A percentile compares a stretch with the other conserved stretches of the same genome.
These are phyloP conservation scores for Ustilago vetiveriae DNA, from an alignment of 1,284 basidiomycete species.

Conservation along the genomic window DNA sequence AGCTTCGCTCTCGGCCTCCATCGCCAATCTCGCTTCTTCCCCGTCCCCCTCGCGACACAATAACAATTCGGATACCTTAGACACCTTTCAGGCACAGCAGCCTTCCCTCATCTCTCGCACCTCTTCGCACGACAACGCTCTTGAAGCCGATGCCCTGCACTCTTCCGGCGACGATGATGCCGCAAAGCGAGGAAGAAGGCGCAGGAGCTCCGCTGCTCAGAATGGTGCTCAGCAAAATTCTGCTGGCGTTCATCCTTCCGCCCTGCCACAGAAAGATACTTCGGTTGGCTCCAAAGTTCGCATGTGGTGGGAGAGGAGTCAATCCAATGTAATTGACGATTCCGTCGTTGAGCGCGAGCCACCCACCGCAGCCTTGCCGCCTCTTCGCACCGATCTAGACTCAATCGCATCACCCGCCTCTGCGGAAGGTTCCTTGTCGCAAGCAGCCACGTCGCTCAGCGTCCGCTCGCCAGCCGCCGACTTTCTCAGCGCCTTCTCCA, in stretches of 20 bases:
- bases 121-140: conserved; percentile 8
- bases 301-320: conserved; percentile 51
- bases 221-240: conserved; percentile 4
- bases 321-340: conserved; percentile 8
- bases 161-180: not conserved
- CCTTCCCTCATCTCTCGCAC: conserved; percentile 6
- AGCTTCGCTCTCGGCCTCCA: conserved; percentile 23
- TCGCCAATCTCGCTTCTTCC: conserved; percentile 29
- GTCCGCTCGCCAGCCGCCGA: conserved; percentile 74
- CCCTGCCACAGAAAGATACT: conserved; percentile 30
- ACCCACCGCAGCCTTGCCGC: not conserved
- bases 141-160: not conserved
- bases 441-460: conserved; percentile 8
- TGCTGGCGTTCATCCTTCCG: not conserved
- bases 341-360: conserved; percentile 16
- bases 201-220: conserved; percentile 31
- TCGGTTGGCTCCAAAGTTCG: conserved; percentile 43
- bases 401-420: not conserved
- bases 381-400: conserved; percentile 17
- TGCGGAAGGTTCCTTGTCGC: conserved; percentile 7
- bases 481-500: conserved; percentile 77
- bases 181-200: conserved; percentile 27
- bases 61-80: conserved; percentile 15
- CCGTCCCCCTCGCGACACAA: conserved; percentile 17
- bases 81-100: conserved; percentile 6